Base-by-base conservation (phyloP, 352 stramenopile species). In the Halophytophthora batemanensis region DNA sequence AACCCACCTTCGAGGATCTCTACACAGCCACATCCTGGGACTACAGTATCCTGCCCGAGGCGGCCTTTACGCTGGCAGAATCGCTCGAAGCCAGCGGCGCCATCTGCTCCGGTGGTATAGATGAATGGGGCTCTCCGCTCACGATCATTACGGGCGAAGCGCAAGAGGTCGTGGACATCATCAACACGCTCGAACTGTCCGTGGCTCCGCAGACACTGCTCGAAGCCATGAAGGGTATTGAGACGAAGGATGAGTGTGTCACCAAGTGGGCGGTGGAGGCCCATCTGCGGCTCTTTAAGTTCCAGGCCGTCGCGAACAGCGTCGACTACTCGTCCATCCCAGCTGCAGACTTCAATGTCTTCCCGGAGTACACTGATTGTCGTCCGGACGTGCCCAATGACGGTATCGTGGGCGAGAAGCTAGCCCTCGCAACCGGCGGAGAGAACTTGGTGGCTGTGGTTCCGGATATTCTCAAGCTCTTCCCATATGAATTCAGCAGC, bases 281-380 rank as follows among this genome's bases (percentile, higher is more conserved):
- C 11, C 47, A 54, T 39, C 23, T 40, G 25, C 36, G 47, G 12
- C 21, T 54, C 1, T 54, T 46, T 25, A 34, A 7, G 22, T 54
- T 54, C 37, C 36, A 46, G 11, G 25, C 47, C 3, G 47, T 40
- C 19, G 17, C 35, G 15, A 45, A 54, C 36, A 45, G 29, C 29
- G 14, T 46, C 47, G 47, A 54, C 37, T 54, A 54, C 37, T 54
- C 47, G 36, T 42, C 31, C 18, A 40, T 54, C 17, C 36, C 47
- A 17, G 38, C 38, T 2, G 47, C 36, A 14, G 35, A 53, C 10
- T 17, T 53, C 4, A 18, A 28, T 14, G 42, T 53, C 22, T 53
- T 45, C n/a, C 46, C 46, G 22, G 37, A 53, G 46, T 53, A 45
- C 36, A 53, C 46, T 3, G 46, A 53, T n/a, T 53, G 46, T 29